Base-by-base conservation (phyloP, 306 rosid species). In the Prunus fruticosa region DNA sequence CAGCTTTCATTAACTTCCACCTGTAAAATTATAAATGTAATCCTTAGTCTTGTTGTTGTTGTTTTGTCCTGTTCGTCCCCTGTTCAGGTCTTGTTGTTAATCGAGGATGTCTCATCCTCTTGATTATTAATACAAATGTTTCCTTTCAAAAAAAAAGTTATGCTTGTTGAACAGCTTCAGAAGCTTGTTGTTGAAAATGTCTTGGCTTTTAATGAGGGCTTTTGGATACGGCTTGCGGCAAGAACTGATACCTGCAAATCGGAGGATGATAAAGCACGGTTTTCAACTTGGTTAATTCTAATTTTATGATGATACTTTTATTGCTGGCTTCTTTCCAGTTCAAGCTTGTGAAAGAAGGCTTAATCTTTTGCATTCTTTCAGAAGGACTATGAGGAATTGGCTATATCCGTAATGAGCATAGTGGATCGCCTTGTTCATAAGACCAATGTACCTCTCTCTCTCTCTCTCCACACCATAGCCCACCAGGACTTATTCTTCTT, bases 371-470 rank as follows among this genome's bases (percentile, higher is more conserved):
- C 82, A 70, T 71, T 61, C 72, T 77, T 76, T 78, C 93, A 94
- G 97, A 94, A 86, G 78, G 98, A 91, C 87, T 94, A 94, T 67
- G 95, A 94, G 85, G 98, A 94, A 64, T 84, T 94, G 86, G 98
- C 98, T 64, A 52, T 80, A 66, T 76, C 93, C 7, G 80, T 91
- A 50, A 94, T 90, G 98, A 91, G 56, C 71, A 81, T 87, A 74
- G 97, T 91, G 79, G 95, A 91, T 80, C 77, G 71, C 43, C 84
- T 91, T 74, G 98, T 94, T 76, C 87, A 89, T 32, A 91, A 91
- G 91, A 90, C 97, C 80, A 89, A 90, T 7, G 98, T 90, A 87
- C 65, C 49, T 60, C 49, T 73, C 52, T 65, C n/a, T n/a, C 76
- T 81, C 76, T 77, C 71, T 58, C n/a, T n/a, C n/a, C n/a, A 62